Percentiles rank a stretch among this genome's conserved stretches.
phyloP scores from a whole-genome alignment of 441 rosid genomes.

The Croton setiger region DNA sequence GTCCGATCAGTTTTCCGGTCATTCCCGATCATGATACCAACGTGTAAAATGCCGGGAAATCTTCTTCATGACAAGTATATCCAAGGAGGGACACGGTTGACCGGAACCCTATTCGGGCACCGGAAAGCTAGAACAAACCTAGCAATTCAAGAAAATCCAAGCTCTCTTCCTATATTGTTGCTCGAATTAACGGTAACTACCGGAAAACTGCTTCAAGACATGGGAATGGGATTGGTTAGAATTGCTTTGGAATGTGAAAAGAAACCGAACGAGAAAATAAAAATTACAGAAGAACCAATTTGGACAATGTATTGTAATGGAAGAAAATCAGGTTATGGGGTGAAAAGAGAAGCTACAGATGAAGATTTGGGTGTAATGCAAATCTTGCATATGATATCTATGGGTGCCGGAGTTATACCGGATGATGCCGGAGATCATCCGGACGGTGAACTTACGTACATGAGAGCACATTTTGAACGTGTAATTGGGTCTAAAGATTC shows the following conservation, averaged over 20 bases:
- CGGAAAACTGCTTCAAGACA: constrained; percentile 65
- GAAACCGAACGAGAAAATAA: constrained; percentile 52
- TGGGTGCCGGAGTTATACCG: constrained; percentile 85
- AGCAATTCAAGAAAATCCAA: constrained; percentile 69
- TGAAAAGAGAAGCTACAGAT: constrained; percentile 64
- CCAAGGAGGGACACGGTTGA: constrained; percentile 71
- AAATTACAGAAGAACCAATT: constrained; percentile 57
- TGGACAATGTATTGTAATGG: constrained; percentile 84
- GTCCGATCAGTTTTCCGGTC: constrained; percentile 64
- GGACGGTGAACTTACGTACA: constrained; percentile 70
- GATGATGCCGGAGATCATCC: constrained; percentile 31
- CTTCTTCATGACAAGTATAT: constrained; percentile 48
- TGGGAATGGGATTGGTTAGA: constrained; percentile 64
- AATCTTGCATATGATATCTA: constrained; percentile 61
- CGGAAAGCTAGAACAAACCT: constrained; percentile 61
- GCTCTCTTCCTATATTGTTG: constrained; percentile 52
- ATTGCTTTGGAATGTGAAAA: constrained; percentile 81
- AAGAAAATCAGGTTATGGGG: constrained; percentile 66
- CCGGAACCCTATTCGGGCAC: constrained; percentile 72
- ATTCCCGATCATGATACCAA: constrained; percentile 65
- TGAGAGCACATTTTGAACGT: constrained; percentile 83
- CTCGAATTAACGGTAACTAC: constrained; percentile 68
- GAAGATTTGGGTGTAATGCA: constrained; percentile 76
- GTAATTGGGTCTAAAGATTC: constrained; percentile 80
- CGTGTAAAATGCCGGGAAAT: constrained; percentile 50